These are phyloP conservation scores for Talaromyces rugulosus DNA, from an alignment of 2,329 filamentous ascomycete species.

Conservation along the genomic window DNA sequence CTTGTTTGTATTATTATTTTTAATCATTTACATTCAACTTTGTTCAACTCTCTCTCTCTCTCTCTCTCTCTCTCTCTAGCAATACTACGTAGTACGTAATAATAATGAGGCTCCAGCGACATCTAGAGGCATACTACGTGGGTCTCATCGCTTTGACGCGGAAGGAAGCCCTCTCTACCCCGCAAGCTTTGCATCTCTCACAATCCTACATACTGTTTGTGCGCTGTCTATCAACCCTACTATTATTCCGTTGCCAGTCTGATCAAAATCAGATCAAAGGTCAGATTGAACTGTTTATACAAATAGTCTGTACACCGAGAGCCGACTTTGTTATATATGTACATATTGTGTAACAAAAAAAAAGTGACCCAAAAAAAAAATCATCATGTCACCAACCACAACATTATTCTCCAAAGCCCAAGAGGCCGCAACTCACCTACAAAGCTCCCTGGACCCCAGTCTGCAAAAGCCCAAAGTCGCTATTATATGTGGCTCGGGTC, in stretches of 20 bases:
- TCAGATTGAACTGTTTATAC: too few relatives aligned
- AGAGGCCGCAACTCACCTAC: slow-evolving; percentile 51
- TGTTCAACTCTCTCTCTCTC: not conserved
- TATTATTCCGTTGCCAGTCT: not conserved
- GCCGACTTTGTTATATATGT: too few relatives aligned
- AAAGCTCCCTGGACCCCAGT: slow-evolving; percentile 44
- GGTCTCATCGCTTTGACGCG: not conserved
- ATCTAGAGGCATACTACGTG: not conserved
- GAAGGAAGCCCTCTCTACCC: not conserved
- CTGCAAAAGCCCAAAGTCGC: slow-evolving; percentile 55
- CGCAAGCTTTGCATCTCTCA: not conserved
- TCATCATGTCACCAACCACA: slow-evolving; percentile 6
- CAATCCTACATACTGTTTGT: not conserved
- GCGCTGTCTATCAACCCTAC: not conserved
- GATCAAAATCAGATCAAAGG: not conserved
- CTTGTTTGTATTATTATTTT: not conserved
- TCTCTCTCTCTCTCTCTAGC: not conserved
- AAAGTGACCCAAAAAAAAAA: not conserved
- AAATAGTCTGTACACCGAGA: too few relatives aligned
- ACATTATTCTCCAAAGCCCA: slow-evolving; percentile 28
- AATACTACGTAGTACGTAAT: not conserved
- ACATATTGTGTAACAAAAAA: too few relatives aligned
- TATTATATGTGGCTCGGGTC: slow-evolving; percentile 62
- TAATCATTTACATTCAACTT: not conserved
- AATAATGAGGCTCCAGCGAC: not conserved